These are phyloP conservation scores for Tetrahymena thermophila DNA, from an alignment of 73 alveolate species.

Conservation along the genomic window DNA sequence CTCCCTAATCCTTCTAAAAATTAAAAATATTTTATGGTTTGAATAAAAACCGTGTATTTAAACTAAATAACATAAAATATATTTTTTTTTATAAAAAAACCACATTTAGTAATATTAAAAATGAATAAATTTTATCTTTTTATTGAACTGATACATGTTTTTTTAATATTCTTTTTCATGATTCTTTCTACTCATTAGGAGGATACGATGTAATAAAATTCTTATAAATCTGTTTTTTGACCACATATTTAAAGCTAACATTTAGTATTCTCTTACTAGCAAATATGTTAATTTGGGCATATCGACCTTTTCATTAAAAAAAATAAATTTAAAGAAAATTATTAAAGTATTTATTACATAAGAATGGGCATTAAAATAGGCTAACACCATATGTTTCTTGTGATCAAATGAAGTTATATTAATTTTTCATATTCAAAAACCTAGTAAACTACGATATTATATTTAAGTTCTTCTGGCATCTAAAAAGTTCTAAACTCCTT, in stretches of 20 bases:
- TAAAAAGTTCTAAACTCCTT: neutral
- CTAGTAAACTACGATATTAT: neutral
- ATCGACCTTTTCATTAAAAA: neutral
- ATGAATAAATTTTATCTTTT: no score
- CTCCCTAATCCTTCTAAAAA: no score
- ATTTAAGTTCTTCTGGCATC: neutral
- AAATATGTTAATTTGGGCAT: neutral
- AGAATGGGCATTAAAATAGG: neutral
- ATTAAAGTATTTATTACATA: neutral
- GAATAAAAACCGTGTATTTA: no score
- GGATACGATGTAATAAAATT: neutral
- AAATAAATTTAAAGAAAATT: neutral
- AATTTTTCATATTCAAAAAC: no score
- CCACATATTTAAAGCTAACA: neutral
- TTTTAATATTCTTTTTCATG: no score
- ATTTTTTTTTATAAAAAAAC: no score
- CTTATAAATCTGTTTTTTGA: neutral
- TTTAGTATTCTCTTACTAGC: neutral
- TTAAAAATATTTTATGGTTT: no score
- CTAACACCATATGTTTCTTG: neutral
- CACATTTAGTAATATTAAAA: no score
- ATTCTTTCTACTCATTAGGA: no score
- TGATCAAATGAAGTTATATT: neutral
- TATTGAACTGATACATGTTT: no score
- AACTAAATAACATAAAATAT: no score